Conservation (phyloP, 345 rosid species). For the Zanthoxylum bungeanum region DNA sequence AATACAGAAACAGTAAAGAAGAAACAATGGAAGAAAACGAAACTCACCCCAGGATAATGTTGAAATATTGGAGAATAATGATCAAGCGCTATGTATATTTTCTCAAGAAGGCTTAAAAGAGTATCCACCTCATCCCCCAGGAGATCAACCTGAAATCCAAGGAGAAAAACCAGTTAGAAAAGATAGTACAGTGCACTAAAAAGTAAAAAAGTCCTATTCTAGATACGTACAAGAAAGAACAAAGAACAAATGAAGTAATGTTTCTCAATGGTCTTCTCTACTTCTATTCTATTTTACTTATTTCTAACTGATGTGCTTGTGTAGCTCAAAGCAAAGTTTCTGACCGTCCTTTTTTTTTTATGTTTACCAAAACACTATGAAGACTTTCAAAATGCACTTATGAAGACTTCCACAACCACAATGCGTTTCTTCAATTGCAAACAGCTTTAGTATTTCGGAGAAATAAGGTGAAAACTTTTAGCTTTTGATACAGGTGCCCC, state of each 20-base stretch:
- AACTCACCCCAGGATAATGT: conserved; percentile 90
- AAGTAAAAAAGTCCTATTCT: background rate
- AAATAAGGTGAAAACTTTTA: background rate
- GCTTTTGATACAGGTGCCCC: background rate
- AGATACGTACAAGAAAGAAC: background rate
- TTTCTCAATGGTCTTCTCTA: background rate
- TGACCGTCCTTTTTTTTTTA: background rate
- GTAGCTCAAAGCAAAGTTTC: background rate
- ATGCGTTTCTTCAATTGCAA: background rate
- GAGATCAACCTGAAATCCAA: conserved; percentile 78
- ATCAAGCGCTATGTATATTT: conserved; percentile 88
- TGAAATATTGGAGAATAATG: conserved; percentile 85
- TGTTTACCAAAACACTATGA: background rate
- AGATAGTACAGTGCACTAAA: background rate
- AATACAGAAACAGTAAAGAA: background rate
- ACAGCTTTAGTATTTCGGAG: background rate
- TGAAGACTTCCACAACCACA: too few relatives aligned
- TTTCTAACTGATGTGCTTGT: background rate
- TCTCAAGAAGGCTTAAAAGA: conserved; percentile 73
- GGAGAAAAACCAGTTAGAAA: conserved; percentile 4
- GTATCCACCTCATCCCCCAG: conserved; percentile 87
- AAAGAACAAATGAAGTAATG: background rate
- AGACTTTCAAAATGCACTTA: background rate
- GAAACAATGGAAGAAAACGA: background rate
- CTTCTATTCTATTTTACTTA: background rate